phyloP scores from a whole-genome alignment of 495 filamentous ascomycete species.

The Neurospora sp. region DNA sequence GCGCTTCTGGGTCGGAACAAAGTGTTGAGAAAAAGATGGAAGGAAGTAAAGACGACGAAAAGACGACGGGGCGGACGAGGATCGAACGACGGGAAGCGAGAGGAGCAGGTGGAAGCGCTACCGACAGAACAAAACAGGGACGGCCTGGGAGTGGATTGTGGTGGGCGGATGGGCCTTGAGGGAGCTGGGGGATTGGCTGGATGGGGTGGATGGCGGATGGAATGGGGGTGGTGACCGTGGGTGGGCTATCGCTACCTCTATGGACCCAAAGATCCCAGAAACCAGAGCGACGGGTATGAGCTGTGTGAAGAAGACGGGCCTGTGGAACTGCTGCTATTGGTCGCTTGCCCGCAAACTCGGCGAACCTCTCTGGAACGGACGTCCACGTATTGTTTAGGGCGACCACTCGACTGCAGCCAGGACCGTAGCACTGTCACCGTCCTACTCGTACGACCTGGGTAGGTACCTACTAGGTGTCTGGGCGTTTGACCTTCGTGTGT shows the following conservation, averaged over 20 bases:
- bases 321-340: slow-evolving; percentile 19
- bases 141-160: not conserved
- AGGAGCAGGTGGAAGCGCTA: not conserved
- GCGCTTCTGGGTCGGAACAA: not conserved
- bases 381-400: slow-evolving; percentile 4
- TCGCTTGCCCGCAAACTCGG: slow-evolving; percentile 1
- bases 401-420: slow-evolving; percentile 22
- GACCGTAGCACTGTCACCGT: slow-evolving; percentile 2
- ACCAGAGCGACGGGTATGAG: slow-evolving; percentile 22
- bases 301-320: slow-evolving; percentile 9
- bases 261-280: slow-evolving; percentile 21
- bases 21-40: not conserved
- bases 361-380: not conserved
- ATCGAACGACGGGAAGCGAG: not conserved
- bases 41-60: not conserved
- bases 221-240: slow-evolving; percentile 1
- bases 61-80: not conserved
- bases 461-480: not conserved
- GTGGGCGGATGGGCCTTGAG: not conserved
- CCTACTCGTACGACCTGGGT: not conserved
- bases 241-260: not conserved
- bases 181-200: not conserved
- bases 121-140: not conserved
- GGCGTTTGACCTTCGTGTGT: not conserved
- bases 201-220: not conserved